phyloP scores from a whole-genome alignment of 306 rosid genomes.

The Glycyrrhiza uralensis region DNA sequence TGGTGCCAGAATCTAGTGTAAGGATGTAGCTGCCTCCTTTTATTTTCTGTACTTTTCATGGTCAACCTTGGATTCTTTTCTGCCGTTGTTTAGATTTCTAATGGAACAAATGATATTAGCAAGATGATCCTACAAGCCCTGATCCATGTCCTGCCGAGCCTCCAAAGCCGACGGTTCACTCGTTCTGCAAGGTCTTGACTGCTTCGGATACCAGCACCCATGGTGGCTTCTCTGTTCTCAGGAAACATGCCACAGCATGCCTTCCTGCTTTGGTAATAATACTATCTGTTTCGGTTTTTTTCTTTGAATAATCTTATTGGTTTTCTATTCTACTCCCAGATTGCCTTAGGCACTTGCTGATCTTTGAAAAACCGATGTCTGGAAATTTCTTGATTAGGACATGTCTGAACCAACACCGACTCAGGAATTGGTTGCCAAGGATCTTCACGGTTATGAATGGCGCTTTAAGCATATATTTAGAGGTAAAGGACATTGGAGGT shows the following conservation, averaged over 20 bases:
- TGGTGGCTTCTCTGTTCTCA: slow-evolving; percentile 91
- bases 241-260: slow-evolving; percentile 94
- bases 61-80: slow-evolving; percentile 34
- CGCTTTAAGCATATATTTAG: slow-evolving; percentile 93
- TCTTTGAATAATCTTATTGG: not conserved
- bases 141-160: slow-evolving; percentile 45
- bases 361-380: not conserved
- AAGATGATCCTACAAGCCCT: slow-evolving; percentile 54
- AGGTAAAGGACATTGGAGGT: slow-evolving; percentile 41
- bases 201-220: slow-evolving; percentile 98
- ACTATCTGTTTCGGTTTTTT: not conserved
- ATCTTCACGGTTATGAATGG: slow-evolving; percentile 95
- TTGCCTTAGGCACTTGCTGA: not conserved
- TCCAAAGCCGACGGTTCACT: slow-evolving; percentile 48
- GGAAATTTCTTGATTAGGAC: slow-evolving; percentile 45
- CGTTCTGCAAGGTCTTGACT: slow-evolving; percentile 82
- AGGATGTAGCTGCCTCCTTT: slow-evolving; percentile 35
- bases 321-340: not conserved
- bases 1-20: slow-evolving; percentile 74
- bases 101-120: slow-evolving; percentile 43
- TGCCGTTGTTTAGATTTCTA: slow-evolving; percentile 18
- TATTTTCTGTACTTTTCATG: slow-evolving; percentile 24
- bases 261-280: slow-evolving; percentile 79
- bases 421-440: slow-evolving; percentile 88
- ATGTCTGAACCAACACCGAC: slow-evolving; percentile 84